A percentile compares a stretch with the other conserved stretches of the same genome.
Evolutionary conservation across 169 alveolate species (phyloP).

Genomic region (Theileria equi): DNA sequence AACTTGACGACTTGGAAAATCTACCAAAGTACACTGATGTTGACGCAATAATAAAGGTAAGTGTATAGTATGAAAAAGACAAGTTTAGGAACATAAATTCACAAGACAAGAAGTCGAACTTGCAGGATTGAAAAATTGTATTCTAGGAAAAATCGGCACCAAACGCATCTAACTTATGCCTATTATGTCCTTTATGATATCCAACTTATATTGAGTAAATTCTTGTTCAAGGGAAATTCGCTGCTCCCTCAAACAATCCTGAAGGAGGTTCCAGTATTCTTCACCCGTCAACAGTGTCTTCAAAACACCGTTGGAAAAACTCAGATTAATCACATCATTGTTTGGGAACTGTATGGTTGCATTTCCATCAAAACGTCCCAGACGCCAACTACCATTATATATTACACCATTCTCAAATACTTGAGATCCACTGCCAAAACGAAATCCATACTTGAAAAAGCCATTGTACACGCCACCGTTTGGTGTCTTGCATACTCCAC

Average conservation of each 20-base stretch:
- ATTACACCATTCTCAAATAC: slow-evolving; percentile 41
- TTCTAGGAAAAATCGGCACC: slow-evolving; percentile 48
- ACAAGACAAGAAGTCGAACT: slow-evolving; percentile 41
- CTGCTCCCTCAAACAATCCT: slow-evolving; percentile 19
- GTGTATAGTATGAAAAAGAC: not conserved
- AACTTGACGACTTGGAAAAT: slow-evolving; percentile 11
- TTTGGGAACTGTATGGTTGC: slow-evolving; percentile 34
- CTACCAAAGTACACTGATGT: slow-evolving; percentile 16
- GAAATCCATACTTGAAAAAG: slow-evolving; percentile 25
- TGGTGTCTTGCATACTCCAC: slow-evolving; percentile 40
- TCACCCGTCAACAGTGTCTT: not conserved
- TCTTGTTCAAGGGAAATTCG: slow-evolving; percentile 36
- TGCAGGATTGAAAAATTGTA: slow-evolving; percentile 44
- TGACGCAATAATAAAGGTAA: slow-evolving; percentile 27
- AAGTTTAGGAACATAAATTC: slow-evolving; percentile 48
- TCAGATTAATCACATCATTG: not conserved
- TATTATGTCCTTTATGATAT: slow-evolving; percentile 31
- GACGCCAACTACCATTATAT: slow-evolving; percentile 42
- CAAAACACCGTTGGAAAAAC: slow-evolving; percentile 32
- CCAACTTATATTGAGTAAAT: slow-evolving; percentile 44
- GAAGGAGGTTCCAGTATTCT: not conserved
- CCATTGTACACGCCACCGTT: slow-evolving; percentile 49
- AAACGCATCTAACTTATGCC: slow-evolving; percentile 23
- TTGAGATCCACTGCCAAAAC: slow-evolving; percentile 39
- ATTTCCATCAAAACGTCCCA: slow-evolving; percentile 51